Evolutionary conservation across 306 rosid genomes (phyloP), one percentile per base, ranked within the genome.

Genomic region (Boehmeria nivea): DNA sequence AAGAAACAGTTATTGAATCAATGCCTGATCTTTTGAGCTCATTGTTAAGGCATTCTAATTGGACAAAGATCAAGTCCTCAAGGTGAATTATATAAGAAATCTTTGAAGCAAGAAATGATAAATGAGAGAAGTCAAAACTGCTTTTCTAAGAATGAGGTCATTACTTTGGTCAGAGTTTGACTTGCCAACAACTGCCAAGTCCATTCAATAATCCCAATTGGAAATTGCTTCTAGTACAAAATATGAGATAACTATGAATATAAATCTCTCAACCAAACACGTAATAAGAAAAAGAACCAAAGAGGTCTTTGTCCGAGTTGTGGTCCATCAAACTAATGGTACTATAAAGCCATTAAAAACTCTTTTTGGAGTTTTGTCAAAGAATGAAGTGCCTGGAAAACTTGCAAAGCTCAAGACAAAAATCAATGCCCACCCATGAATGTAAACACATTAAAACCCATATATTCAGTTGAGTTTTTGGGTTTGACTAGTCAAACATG

Each of bases 361-460:
- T 2, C 23, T 28, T 31, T 18, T 3, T 10, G 24, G 26, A 23
- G 6, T 12, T 22, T 50, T 12, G 16, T 13, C 12, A 25, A 55
- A 38, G 44, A 21, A 56, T 21, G 34, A 56, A 11, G 16, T 13
- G 13, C 11, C 6, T 11, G 23, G 3, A 38, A 4, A 31, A 52
- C 43, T 3, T 3, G 16, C 19, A 53, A 16, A 3, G 3, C 10
- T 19, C 26, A 33, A 38, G 25, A 38, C 18, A 40, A 12, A 39
- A 39, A 57, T 5, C 2, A 37, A 40, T 21, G 34, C 34, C 20
- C 37, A n/a, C 36, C 61, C 61, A 57, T 57, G 47, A 57, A 38
- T 57, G 47, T 13, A 38, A 37, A 57, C 33, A 12, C 34, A 14
- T 19, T 23, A 21, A 39, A 57, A 6, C 6, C 8, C 48, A 20